A percentile compares a stretch with the other conserved stretches of the same genome.
phyloP scores from a whole-genome alignment of 2,329 filamentous ascomycete genomes.

The Talaromyces pinophilus region DNA sequence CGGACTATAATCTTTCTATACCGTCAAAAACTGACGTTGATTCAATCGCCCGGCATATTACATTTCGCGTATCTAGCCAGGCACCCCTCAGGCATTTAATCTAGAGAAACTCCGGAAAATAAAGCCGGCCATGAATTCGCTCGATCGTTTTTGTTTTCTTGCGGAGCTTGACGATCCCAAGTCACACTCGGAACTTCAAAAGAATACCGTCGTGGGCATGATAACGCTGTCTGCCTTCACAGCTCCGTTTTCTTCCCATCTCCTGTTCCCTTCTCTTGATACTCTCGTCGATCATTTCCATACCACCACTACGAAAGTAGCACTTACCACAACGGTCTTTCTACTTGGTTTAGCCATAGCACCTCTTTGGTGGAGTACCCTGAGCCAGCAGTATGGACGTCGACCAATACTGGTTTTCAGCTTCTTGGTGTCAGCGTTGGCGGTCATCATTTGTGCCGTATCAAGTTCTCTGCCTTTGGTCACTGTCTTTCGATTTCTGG shows the following conservation, averaged over 20 bases:
- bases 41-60: background rate
- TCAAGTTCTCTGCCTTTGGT: conserved; percentile 42
- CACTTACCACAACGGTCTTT: conserved; percentile 44
- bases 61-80: background rate
- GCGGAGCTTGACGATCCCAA: background rate
- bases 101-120: background rate
- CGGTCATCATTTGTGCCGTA: conserved; percentile 40
- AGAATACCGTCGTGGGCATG: background rate
- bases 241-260: background rate
- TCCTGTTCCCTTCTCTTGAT: conserved; percentile 25
- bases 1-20: background rate
- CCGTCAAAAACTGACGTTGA: background rate
- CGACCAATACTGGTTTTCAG: conserved; percentile 42
- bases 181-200: background rate
- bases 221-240: conserved; percentile 6
- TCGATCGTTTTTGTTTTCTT: background rate
- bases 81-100: background rate
- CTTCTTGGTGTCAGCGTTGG: conserved; percentile 40
- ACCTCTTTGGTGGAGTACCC: conserved; percentile 44
- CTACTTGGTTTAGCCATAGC: conserved; percentile 42
- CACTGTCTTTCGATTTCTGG: conserved; percentile 40
- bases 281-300: conserved; percentile 37
- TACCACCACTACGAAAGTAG: conserved; percentile 36
- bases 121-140: background rate
- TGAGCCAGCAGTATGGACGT: conserved; percentile 42